phyloP scores from a whole-genome alignment of 176 grass and related monocot genomes.

The Chloris gayana region DNA sequence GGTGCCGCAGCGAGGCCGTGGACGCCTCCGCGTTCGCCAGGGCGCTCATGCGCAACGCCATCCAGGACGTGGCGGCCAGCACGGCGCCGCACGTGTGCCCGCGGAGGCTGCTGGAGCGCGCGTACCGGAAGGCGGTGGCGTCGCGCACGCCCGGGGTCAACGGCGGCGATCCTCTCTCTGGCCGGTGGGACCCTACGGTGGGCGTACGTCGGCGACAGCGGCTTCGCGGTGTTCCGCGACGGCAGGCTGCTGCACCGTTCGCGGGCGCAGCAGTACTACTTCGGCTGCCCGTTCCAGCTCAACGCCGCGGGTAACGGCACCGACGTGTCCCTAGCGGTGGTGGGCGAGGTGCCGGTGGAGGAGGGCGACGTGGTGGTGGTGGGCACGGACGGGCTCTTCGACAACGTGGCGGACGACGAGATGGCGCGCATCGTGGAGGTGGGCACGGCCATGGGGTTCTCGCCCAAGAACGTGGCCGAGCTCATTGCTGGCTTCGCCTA shows the following conservation, averaged over 20 bases:
- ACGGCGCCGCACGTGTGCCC: slow-evolving; percentile 9
- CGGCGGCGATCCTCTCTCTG: slow-evolving; percentile 35
- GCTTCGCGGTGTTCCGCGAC: slow-evolving; percentile 23
- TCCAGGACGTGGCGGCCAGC: not conserved
- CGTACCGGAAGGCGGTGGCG: not conserved
- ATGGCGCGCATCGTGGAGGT: slow-evolving; percentile 15
- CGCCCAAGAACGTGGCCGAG: slow-evolving; percentile 22
- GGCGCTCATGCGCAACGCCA: not conserved
- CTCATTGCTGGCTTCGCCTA: slow-evolving; percentile 14
- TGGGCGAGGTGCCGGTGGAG: not conserved
- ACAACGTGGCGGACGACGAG: slow-evolving; percentile 38
- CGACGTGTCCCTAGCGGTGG: not conserved
- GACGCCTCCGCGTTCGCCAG: slow-evolving; percentile 33
- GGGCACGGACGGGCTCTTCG: slow-evolving; percentile 49
- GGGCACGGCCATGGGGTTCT: not conserved
- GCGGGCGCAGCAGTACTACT: not conserved
- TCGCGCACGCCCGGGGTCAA: slow-evolving; percentile 25
- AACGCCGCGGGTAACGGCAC: rapidly evolving
- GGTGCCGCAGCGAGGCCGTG: not conserved
- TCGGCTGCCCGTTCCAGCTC: slow-evolving; percentile 47
- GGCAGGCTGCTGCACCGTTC: slow-evolving; percentile 17
- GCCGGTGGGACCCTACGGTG: slow-evolving; percentile 12
- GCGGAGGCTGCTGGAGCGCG: not conserved
- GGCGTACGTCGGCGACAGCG: slow-evolving; percentile 52
- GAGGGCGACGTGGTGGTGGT: slow-evolving; percentile 42